Conservation (phyloP, 108 stramenopile species). For the Epipyxis sp. region DNA sequence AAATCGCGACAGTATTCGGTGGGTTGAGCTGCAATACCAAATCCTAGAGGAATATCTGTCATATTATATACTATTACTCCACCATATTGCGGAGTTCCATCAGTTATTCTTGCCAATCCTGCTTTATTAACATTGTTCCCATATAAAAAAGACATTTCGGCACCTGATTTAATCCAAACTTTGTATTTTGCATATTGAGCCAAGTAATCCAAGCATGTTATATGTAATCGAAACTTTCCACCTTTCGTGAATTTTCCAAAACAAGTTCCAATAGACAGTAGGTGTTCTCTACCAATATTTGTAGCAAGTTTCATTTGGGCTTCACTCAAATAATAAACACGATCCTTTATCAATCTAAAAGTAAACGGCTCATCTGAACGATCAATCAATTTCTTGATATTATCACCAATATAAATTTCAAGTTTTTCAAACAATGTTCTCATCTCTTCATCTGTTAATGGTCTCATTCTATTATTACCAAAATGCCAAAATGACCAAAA, state of each 20-base stretch:
- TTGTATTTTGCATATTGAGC: constrained; percentile 89
- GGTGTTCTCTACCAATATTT: constrained; percentile 60
- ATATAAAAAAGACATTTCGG: constrained; percentile 97
- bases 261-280: constrained; percentile 87
- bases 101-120: constrained; percentile 92
- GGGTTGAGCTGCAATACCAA: constrained; percentile 93
- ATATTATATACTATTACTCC: constrained; percentile 95
- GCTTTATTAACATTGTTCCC: constrained; percentile 94
- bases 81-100: constrained; percentile 90
- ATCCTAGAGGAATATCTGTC: constrained; percentile 89
- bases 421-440: constrained; percentile 91
- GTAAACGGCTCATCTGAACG: constrained; percentile 70
- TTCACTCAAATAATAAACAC: constrained; percentile 92
- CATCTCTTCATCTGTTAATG: constrained; percentile 96
- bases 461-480: constrained; percentile 78
- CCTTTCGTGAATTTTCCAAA: constrained; percentile 97
- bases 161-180: constrained; percentile 96
- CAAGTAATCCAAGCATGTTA: constrained; percentile 88
- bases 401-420: constrained; percentile 91
- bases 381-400: constrained; percentile 80
- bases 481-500: no score
- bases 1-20: constrained; percentile 83
- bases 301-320: constrained; percentile 6
- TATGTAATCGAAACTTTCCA: constrained; percentile 90
- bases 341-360: constrained; percentile 66